Conservation (phyloP, 352 stramenopile species). For the Phytophthora hybrid region DNA sequence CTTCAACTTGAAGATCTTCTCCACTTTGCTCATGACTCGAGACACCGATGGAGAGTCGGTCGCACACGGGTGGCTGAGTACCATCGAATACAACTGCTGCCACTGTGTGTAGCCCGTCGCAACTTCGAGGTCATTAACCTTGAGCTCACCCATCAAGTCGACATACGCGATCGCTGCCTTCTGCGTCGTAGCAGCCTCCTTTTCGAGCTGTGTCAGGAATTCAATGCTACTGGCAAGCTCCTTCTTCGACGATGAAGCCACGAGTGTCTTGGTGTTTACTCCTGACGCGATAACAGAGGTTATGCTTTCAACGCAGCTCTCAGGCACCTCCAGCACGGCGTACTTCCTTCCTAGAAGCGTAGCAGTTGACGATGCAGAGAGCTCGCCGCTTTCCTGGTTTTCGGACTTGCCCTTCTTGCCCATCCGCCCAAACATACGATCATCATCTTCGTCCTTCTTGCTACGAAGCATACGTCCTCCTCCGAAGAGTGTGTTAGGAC, state of each 20-base stretch:
- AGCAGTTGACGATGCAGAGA: slow-evolving; percentile 61
- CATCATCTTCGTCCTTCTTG: slow-evolving; percentile 63
- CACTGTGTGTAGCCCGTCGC: slow-evolving; percentile 70
- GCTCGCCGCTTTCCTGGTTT: slow-evolving; percentile 50
- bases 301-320: slow-evolving; percentile 79
- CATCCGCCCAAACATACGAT: slow-evolving; percentile 52
- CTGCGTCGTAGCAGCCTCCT: slow-evolving; percentile 56
- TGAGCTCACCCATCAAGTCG: slow-evolving; percentile 79
- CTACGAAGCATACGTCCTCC: slow-evolving; percentile 56
- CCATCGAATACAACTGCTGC: slow-evolving; percentile 61
- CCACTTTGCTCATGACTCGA: slow-evolving; percentile 73
- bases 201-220: slow-evolving; percentile 82
- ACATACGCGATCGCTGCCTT: slow-evolving; percentile 61
- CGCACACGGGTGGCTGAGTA: slow-evolving; percentile 63
- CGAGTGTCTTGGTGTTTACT: slow-evolving; percentile 74
- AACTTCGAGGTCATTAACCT: slow-evolving; percentile 83
- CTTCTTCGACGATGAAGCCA: slow-evolving; percentile 71
- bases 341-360: slow-evolving; percentile 74
- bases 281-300: slow-evolving; percentile 48
- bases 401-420: slow-evolving; percentile 43
- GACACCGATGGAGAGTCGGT: slow-evolving; percentile 42
- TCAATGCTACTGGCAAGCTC: slow-evolving; percentile 77
- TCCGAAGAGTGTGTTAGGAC: slow-evolving; percentile 23
- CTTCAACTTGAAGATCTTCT: slow-evolving; percentile 79
- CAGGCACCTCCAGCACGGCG: slow-evolving; percentile 77